Evolutionary conservation across 768 basidiomycete genomes (phyloP), one percentile per base, ranked within the genome.

Genomic region (Panus rudis): DNA sequence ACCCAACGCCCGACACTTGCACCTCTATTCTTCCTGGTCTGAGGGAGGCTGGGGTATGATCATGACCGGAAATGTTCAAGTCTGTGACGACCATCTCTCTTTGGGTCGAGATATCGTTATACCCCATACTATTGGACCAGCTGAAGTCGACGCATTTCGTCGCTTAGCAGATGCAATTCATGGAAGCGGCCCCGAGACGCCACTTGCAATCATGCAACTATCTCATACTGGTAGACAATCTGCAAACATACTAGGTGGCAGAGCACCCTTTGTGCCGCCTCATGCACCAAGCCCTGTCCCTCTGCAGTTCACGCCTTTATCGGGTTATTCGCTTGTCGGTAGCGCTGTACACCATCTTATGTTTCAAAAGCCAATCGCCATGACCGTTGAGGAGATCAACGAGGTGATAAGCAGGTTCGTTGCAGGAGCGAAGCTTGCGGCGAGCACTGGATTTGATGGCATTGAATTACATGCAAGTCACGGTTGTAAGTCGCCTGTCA

Each of bases 161-260:
- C 50, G 48, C 21, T 64, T 85, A 6, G 73, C 81, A 0, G 51
- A 55, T 21, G 61, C 62, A 2, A 84, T 86, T 13, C 78, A 75
- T 48, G 69, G 65, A 49, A 17, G 28, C 19, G 28, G 40, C 37
- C 42, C 43, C 32, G 30, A 35, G 17, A 16, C 25, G 3, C 57
- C 75, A 1, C 64, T 87, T 4, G 76, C 81, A 6, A 69, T 97
- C 43, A 75, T 93, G 71, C 93, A 97, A 55, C 64, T 97, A 37
- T 87, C 73, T 35, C 93, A 97, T 55, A 59, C 70, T 4, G 87
- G 93, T 4, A 75, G 92, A 6, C 93, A 97, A 61, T 90, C 90
- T 2, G 65, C 79, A 7, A 82, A 83, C 44, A 43, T 90, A 34
- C 49, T 88, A 20, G 79, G 83, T 14, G 85, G 84, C 20, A 76